A percentile compares a stretch with the other conserved stretches of the same genome.
Evolutionary conservation across 352 stramenopile genomes (phyloP).

Genomic region (Globisporangium radiosum): DNA sequence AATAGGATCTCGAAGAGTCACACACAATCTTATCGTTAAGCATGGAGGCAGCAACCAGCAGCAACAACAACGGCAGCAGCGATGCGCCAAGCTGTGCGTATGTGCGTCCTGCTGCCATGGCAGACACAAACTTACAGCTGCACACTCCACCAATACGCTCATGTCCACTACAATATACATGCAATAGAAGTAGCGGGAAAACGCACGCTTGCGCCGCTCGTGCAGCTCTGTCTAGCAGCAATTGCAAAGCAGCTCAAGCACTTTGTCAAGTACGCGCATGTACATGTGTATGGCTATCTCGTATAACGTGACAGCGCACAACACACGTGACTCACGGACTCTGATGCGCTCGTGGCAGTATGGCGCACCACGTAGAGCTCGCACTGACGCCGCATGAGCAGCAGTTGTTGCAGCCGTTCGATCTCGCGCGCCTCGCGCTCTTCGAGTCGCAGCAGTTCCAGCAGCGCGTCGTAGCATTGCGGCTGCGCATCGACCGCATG

Average conservation of each 20-base stretch:
- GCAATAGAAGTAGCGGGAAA: neutral
- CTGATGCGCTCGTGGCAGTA: conserved; percentile 5
- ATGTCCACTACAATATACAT: neutral
- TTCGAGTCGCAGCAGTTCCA: conserved; percentile 23
- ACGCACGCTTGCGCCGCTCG: conserved; percentile 13
- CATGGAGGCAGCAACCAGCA: neutral
- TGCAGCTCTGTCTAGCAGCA: conserved; percentile 23
- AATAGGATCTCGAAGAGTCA: too few species aligned
- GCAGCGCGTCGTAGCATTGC: conserved; percentile 14
- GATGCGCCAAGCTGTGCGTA: neutral
- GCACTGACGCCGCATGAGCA: conserved; percentile 15
- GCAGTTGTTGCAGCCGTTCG: conserved; percentile 20
- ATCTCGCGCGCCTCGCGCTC: conserved; percentile 22
- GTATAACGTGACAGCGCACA: too few species aligned
- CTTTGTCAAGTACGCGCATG: conserved; percentile 22
- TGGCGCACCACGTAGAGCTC: conserved; percentile 9
- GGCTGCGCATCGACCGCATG: conserved; percentile 8
- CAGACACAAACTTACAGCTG: neutral
- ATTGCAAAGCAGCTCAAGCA: conserved; percentile 21
- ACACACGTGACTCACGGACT: neutral
- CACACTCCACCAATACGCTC: neutral
- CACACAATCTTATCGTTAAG: neutral
- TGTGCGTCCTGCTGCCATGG: neutral
- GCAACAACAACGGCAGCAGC: neutral
- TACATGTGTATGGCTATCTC: neutral